A percentile compares a stretch with the other conserved stretches of the same genome.
Evolutionary conservation across 176 grass and related monocot genomes (phyloP).

Genomic region (Musa schizocarpa): DNA sequence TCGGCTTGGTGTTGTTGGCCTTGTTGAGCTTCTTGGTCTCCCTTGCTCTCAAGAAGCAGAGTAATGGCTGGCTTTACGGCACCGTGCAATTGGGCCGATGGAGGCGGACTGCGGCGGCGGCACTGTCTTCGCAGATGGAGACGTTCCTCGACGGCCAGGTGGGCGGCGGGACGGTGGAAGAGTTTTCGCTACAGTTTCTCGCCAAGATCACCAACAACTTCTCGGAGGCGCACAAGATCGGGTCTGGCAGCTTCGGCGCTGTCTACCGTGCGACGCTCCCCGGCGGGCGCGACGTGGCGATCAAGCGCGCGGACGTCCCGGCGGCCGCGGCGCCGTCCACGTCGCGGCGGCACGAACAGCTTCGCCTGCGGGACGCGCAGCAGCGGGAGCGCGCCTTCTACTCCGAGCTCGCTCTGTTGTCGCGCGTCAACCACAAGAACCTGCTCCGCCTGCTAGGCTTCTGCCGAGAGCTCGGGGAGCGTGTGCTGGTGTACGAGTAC

Average conservation of each 20-base stretch:
- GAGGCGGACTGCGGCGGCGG: constrained; percentile 9
- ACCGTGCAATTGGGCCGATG: constrained; percentile 1
- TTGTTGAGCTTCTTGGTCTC: constrained; percentile 19
- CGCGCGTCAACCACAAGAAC: constrained; percentile 21
- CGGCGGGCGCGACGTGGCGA: constrained; percentile 57
- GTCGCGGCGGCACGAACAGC: neutral
- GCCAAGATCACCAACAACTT: constrained; percentile 45
- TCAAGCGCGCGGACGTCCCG: constrained; percentile 57
- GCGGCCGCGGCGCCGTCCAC: neutral
- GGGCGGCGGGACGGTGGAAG: constrained; percentile 30
- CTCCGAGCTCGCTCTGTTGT: constrained; percentile 43
- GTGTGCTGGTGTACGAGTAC: constrained; percentile 13
- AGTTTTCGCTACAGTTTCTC: constrained; percentile 52
- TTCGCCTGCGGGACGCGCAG: constrained; percentile 29
- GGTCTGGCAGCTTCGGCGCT: constrained; percentile 67
- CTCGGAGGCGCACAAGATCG: constrained; percentile 46
- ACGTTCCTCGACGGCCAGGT: neutral
- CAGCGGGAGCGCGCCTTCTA: constrained; percentile 52
- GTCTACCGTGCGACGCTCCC: constrained; percentile 73
- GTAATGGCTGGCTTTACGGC: constrained; percentile 11
- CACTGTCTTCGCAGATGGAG: constrained; percentile 14
- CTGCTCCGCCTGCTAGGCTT: constrained; percentile 15
- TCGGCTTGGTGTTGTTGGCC: neutral
- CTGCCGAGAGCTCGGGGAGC: constrained; percentile 17
- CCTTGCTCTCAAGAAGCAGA: constrained; percentile 22